Evolutionary conservation across 345 rosid genomes (phyloP), one percentile per base, ranked within the genome.

Genomic region (Schrenkiella parvula): DNA sequence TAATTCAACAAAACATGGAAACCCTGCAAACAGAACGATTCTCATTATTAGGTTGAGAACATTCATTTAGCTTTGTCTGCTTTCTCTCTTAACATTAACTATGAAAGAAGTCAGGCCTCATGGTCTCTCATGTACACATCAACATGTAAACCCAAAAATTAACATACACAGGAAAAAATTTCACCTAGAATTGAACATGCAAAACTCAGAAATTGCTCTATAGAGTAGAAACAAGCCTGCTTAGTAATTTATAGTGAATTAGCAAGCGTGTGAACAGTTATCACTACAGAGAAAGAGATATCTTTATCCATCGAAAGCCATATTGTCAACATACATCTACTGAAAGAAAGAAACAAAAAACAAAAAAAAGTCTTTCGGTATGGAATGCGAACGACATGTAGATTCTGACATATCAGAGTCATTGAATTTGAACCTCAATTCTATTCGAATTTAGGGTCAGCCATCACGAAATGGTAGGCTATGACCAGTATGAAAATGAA

Each of bases 391-490:
- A 53, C 5, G 25, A 47, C 59, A 66, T 29, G 37, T 42, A 12
- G 29, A 51, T 53, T 29, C 17, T 26, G 53, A 25, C 7, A 62
- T 42, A 62, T 50, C 11, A 64, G 26, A 52, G 23, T 17, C 12
- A 5, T 14, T 51, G 13, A 19, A 15, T 2, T 2, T 42, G 19
- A 48, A 35, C 31, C 76, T 86, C 72, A 80, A 64, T 59, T 83
- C 72, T 85, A 83, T 62, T 88, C 95, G 57, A 79, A 88, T 67
- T 88, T 90, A 13, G 97, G 93, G 66, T 90, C 96, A 63, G 93
- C 95, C 81, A 85, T 62, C 62, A 88, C 88, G 43, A 81, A 90
- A 69, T 90, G 98, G 79, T 92, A 90, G 0, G 95, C 96, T 12
- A 90, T 87, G 68, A 93, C 93, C 81, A 87, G 76, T 1, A 72